Evolutionary conservation across 805 yeast species (phyloP).

Genomic region (Candida berthetii): DNA sequence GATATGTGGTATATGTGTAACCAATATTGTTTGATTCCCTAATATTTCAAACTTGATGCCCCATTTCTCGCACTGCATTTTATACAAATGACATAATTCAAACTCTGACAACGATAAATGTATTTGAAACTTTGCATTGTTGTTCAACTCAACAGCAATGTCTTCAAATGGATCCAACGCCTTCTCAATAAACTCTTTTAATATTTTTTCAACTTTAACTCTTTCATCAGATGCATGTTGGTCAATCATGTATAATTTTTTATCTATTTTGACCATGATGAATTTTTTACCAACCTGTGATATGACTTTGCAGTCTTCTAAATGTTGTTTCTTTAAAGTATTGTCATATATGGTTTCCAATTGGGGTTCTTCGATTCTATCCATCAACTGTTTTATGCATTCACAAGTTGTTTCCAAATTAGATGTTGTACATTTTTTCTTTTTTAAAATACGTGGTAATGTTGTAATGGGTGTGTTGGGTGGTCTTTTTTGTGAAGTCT

Average conservation of each 20-base stretch:
- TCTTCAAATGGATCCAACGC: conserved; percentile 18
- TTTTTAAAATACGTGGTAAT: too few relatives aligned
- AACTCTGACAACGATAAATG: conserved; percentile 24
- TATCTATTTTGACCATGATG: conserved; percentile 35
- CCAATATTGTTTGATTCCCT: conserved; percentile 5
- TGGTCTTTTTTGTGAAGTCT: not conserved
- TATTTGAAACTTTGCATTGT: conserved; percentile 3
- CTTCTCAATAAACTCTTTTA: conserved; percentile 28
- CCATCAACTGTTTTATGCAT: too few relatives aligned
- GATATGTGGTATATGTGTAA: conserved; percentile 41
- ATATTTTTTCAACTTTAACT: conserved; percentile 46
- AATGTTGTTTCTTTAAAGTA: conserved; percentile 9
- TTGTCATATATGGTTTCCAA: too few relatives aligned
- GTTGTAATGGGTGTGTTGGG: too few relatives aligned
- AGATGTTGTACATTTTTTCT: too few relatives aligned
- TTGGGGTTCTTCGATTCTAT: too few relatives aligned
- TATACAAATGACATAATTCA: conserved; percentile 23
- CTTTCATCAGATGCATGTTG: conserved; percentile 89
- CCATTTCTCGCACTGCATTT: conserved; percentile 32
- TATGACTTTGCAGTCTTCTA: conserved; percentile 28
- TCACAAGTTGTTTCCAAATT: too few relatives aligned
- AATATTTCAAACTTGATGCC: conserved; percentile 29
- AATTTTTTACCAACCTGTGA: conserved; percentile 63
- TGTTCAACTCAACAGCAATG: conserved; percentile 7
- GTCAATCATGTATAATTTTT: conserved; percentile 44